Evolutionary conservation across 352 stramenopile species (phyloP), one percentile per base, ranked within the genome.

Genomic region (Thalassiosira oceanica): DNA sequence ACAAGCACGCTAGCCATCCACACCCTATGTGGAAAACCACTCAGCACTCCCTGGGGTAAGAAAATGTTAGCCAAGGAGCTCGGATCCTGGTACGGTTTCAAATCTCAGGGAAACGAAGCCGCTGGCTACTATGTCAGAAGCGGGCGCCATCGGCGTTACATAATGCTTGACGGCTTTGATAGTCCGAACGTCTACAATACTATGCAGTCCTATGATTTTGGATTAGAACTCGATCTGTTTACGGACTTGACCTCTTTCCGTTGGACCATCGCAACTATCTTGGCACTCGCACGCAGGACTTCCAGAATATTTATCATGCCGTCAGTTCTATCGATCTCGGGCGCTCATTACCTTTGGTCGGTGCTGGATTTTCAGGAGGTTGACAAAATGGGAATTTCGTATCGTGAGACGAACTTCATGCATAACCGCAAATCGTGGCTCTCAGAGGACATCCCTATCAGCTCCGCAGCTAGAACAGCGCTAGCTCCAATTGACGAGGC

Each of bases 41-140:
- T 83, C 11, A 37, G 60, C 35, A 27, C 11, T 13, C 73, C 70
- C 23, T 52, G 66, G 55, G 73, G 73, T 7, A 83, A 83, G 29
- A 63, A 77, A 54, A 60, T 77, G n/a, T 28, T 80, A 0, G 65
- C 73, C 15, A 79, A 77, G 48, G 73, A 83, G 60, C 26, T 83
- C 11, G 73, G 67, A 15, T 52, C 52, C 8, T 83, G 45, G 55
- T 56, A 27, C 66, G 73, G 27, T 58, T 56, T 39, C 15, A 21
- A 3, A 29, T n/a, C n/a, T n/a, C 26, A 29, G 20, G 37, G 23
- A 28, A 15, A 18, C 11, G 13, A 7, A 53, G 29, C 23, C n/a
- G n/a, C n/a, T n/a, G 64, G 64, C 1, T 74, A 74, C 31, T 74
- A 74, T 26, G 24, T 42, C 18, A 48, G 56, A 27, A 46, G 8